These are phyloP conservation scores for Podospora bellae-mahoneyi DNA, from an alignment of 495 filamentous ascomycete species.

Conservation along the genomic window DNA sequence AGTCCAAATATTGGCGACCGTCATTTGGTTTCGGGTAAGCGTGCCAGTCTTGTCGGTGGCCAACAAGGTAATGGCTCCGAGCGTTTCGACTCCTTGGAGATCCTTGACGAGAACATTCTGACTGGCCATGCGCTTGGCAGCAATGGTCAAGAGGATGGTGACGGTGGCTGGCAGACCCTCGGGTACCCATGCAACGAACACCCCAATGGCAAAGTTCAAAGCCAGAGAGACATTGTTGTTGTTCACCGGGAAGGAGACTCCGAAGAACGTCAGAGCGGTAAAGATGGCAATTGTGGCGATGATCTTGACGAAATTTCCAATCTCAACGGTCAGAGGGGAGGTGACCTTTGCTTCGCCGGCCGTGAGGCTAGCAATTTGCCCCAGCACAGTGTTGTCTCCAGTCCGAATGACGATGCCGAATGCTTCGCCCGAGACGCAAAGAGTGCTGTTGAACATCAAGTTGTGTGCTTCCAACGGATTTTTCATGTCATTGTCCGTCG, in stretches of 20 bases:
- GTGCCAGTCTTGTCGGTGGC: slow-evolving; percentile 62
- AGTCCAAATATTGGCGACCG: slow-evolving; percentile 50
- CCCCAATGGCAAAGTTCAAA: slow-evolving; percentile 23
- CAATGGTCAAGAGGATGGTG: slow-evolving; percentile 37
- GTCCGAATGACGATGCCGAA: slow-evolving; percentile 63
- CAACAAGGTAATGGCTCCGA: slow-evolving; percentile 28
- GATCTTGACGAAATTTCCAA: slow-evolving; percentile 28
- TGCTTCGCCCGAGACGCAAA: slow-evolving; percentile 27
- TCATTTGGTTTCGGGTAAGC: slow-evolving; percentile 59
- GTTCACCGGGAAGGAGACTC: slow-evolving; percentile 22
- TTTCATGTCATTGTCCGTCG: slow-evolving; percentile 27
- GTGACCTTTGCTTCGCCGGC: slow-evolving; percentile 18
- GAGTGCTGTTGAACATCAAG: slow-evolving; percentile 25
- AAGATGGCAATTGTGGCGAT: slow-evolving; percentile 23
- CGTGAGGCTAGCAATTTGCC: slow-evolving; percentile 52
- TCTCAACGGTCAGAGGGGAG: slow-evolving; percentile 19
- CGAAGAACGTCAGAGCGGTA: slow-evolving; percentile 19
- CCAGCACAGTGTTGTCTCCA: slow-evolving; percentile 67
- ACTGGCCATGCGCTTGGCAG: slow-evolving; percentile 22
- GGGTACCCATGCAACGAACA: slow-evolving; percentile 57
- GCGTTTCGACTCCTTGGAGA: slow-evolving; percentile 23
- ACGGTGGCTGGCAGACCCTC: slow-evolving; percentile 60
- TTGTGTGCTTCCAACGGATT: slow-evolving; percentile 32
- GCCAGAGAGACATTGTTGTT: slow-evolving; percentile 26
- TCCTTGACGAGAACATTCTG: slow-evolving; percentile 26